A percentile compares a stretch with the other conserved stretches of the same genome.
Conservation (phyloP, 768 basidiomycete genomes). For the Sporobolomyces roseus region DNA sequence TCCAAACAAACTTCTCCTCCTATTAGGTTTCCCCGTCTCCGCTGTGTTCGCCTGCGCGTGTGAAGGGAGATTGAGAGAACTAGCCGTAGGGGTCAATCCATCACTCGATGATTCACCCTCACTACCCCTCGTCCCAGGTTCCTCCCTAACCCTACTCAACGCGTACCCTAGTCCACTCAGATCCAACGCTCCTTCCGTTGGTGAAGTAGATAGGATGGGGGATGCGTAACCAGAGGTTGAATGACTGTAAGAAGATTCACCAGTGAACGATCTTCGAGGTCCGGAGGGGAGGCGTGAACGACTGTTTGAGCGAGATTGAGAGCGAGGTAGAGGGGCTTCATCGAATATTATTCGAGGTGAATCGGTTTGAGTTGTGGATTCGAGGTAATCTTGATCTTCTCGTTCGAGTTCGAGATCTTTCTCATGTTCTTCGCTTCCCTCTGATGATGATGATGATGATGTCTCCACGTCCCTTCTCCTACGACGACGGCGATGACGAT, state of each 20-base stretch:
- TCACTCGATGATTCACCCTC: slow-evolving; percentile 2
- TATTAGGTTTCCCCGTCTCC: too few species aligned
- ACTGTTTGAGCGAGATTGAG: not conserved
- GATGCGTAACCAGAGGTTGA: slow-evolving; percentile 6
- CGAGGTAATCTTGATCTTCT: not conserved
- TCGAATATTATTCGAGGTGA: slow-evolving; percentile 11
- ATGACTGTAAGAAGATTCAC: not conserved
- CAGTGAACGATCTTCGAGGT: not conserved
- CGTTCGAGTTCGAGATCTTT: not conserved
- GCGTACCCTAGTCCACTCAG: slow-evolving; percentile 6
- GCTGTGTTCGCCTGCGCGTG: too few species aligned
- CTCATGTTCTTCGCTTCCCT: not conserved
- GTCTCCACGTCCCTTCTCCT: not conserved
- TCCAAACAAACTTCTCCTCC: too few species aligned
- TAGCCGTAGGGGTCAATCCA: slow-evolving; percentile 4
- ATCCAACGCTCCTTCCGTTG: slow-evolving; percentile 6
- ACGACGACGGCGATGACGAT: slow-evolving; percentile 2
- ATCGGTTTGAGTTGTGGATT: too few species aligned
- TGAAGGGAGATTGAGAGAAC: not conserved
- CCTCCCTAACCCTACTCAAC: not conserved
- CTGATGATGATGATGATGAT: not conserved
- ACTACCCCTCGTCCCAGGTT: not conserved
- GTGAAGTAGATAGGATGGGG: slow-evolving; percentile 10
- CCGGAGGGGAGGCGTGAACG: not conserved
- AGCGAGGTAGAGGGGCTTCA: not conserved